Percentiles rank a stretch among this genome's conserved stretches.
Evolutionary conservation across 2,329 filamentous ascomycete species (phyloP).

Genomic region (Trichoderma sp.): DNA sequence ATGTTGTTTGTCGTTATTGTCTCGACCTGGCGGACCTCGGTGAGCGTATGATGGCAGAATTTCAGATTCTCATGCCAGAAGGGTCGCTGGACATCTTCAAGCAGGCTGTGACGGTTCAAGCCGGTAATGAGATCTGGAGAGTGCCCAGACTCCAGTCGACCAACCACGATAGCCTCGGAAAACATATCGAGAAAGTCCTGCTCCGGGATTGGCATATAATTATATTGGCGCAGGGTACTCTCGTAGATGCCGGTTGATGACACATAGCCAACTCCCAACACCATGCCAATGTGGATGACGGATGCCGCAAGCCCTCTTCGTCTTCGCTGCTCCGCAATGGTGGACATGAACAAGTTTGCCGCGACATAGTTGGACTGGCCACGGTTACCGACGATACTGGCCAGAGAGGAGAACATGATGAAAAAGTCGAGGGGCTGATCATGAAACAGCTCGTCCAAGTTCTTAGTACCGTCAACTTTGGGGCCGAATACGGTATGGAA

Average conservation of each 20-base stretch:
- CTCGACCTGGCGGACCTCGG: background rate
- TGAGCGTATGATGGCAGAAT: background rate
- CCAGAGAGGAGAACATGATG: slow-evolving; percentile 34
- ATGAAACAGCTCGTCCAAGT: slow-evolving; percentile 35
- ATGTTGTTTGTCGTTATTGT: background rate
- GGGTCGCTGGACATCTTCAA: background rate
- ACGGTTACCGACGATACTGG: slow-evolving; percentile 29
- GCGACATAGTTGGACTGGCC: slow-evolving; percentile 46
- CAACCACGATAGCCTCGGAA: slow-evolving; percentile 16
- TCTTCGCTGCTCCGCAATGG: slow-evolving; percentile 36
- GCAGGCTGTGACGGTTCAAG: background rate
- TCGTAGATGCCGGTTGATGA: slow-evolving; percentile 19
- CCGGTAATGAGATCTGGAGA: background rate
- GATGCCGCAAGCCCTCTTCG: slow-evolving; percentile 37
- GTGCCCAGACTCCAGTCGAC: background rate
- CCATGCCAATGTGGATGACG: slow-evolving; percentile 37
- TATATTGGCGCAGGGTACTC: slow-evolving; percentile 18
- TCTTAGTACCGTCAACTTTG: slow-evolving; percentile 38
- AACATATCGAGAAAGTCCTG: slow-evolving; percentile 23
- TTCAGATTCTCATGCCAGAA: background rate
- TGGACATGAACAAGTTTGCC: slow-evolving; percentile 42
- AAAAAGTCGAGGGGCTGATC: slow-evolving; percentile 36
- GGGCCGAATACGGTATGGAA: slow-evolving; percentile 33
- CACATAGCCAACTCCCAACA: slow-evolving; percentile 45
- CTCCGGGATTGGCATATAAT: slow-evolving; percentile 31